Percentiles rank a stretch among this genome's conserved stretches.
Conservation (phyloP, 164 flowering plant genomes). For the Kingdonia uniflora region DNA sequence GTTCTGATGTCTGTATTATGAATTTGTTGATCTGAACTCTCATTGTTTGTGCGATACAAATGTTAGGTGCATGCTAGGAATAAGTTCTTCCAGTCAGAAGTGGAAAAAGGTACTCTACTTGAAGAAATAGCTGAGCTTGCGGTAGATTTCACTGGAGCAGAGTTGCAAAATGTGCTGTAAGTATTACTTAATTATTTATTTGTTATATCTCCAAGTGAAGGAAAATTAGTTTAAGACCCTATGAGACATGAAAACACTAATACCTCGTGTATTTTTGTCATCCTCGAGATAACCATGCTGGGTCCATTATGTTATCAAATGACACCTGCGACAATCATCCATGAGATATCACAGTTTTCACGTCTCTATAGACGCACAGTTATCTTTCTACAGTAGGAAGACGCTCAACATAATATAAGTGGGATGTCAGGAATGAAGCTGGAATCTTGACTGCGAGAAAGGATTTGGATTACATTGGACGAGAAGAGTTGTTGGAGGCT, state of each 20-base stretch:
- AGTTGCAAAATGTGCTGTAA: constrained; percentile 91
- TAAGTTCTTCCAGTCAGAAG: constrained; percentile 79
- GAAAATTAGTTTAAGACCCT: neutral
- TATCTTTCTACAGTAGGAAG: too few relatives aligned
- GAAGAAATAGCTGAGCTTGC: constrained; percentile 77
- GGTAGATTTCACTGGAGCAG: constrained; percentile 95
- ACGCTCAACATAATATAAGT: neutral
- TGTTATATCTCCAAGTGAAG: neutral
- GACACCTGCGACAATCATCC: too few relatives aligned
- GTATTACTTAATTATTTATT: constrained; percentile 2
- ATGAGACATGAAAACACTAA: too few relatives aligned
- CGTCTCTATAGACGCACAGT: too few relatives aligned
- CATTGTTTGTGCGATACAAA: constrained; percentile 4
- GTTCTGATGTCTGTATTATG: too few relatives aligned
- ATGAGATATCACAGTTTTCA: too few relatives aligned
- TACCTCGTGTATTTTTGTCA: too few relatives aligned
- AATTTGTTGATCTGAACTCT: too few relatives aligned
- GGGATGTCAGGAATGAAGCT: constrained; percentile 78
- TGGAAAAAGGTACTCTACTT: constrained; percentile 62
- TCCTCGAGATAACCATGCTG: too few relatives aligned
- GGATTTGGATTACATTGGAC: constrained; percentile 85
- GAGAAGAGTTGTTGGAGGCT: constrained; percentile 85
- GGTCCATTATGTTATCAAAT: too few relatives aligned
- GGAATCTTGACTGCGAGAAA: constrained; percentile 94
- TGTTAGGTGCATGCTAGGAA: constrained; percentile 91